These are phyloP conservation scores for Trametes versicolor DNA, from an alignment of 1,284 basidiomycete genomes.

Conservation along the genomic window DNA sequence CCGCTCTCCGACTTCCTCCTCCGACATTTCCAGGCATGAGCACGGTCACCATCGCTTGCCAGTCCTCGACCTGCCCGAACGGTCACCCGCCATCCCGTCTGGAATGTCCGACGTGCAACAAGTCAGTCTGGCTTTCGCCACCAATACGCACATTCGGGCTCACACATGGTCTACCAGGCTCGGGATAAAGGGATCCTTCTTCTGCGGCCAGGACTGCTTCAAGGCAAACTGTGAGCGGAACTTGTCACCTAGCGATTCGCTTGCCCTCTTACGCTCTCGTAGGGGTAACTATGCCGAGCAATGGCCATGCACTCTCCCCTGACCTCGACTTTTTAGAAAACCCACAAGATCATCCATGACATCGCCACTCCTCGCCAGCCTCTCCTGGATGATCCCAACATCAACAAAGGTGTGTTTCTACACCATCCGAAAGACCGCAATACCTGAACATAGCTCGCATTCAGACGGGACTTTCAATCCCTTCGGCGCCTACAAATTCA, in stretches of 20 bases:
- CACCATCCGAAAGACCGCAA: neutral
- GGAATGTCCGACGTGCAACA: conserved; percentile 86
- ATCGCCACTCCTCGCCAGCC: conserved; percentile 59
- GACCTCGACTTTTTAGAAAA: conserved; percentile 62
- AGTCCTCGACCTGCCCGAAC: conserved; percentile 75
- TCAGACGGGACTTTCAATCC: conserved; percentile 80
- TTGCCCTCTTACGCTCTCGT: neutral
- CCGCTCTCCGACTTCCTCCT: conserved; percentile 6
- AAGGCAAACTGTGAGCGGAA: conserved; percentile 77
- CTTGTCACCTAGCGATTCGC: neutral
- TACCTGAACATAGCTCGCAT: neutral
- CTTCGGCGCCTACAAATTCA: conserved; percentile 72
- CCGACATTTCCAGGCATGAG: conserved; percentile 37
- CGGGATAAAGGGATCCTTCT: conserved; percentile 84
- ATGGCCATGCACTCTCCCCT: neutral
- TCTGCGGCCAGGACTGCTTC: conserved; percentile 89
- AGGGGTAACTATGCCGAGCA: conserved; percentile 53
- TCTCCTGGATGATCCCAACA: conserved; percentile 43
- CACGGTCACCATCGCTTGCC: conserved; percentile 59
- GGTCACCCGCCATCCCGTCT: conserved; percentile 79
- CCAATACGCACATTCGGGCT: conserved; percentile 19
- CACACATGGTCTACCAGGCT: conserved; percentile 56
- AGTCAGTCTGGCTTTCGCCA: conserved; percentile 56
- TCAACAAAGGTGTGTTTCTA: conserved; percentile 42
- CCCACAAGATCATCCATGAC: conserved; percentile 79